phyloP scores from a whole-genome alignment of 108 stramenopile species.

The Epipyxis sp. region DNA sequence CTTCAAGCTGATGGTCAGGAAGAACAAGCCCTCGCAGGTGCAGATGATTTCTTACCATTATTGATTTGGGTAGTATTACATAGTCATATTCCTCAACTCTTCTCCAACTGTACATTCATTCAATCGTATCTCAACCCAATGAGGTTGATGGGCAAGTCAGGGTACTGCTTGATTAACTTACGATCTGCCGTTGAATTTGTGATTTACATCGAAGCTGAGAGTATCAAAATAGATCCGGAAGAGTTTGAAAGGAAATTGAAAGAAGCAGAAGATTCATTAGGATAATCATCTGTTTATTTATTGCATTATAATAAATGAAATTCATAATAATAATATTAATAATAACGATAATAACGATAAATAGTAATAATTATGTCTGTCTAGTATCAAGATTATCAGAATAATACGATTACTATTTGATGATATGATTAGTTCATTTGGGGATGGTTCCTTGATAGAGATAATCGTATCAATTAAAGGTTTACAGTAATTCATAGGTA shows the following conservation, averaged over 20 bases:
- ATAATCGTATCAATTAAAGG: too few relatives aligned
- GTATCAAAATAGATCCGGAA: constrained; percentile 26
- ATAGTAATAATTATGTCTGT: too few relatives aligned
- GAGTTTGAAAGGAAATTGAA: not conserved
- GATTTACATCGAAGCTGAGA: constrained; percentile 27
- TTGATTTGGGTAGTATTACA: constrained; percentile 56
- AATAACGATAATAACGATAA: not conserved
- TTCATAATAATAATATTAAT: not conserved
- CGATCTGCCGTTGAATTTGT: constrained; percentile 54
- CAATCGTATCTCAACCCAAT: constrained; percentile 50
- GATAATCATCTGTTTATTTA: not conserved
- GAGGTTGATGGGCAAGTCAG: constrained; percentile 52
- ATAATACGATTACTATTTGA: too few relatives aligned
- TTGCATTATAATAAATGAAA: not conserved
- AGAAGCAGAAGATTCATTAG: not conserved
- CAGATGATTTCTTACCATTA: constrained; percentile 60
- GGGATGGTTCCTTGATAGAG: too few relatives aligned
- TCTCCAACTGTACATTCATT: constrained; percentile 54
- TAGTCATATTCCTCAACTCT: constrained; percentile 44
- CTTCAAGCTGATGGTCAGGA: not conserved
- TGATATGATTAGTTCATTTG: too few relatives aligned
- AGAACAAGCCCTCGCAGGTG: constrained; percentile 20
- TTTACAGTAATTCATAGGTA: too few relatives aligned
- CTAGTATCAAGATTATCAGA: too few relatives aligned
- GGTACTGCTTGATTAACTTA: constrained; percentile 59